A percentile compares a stretch with the other conserved stretches of the same genome.
These are phyloP conservation scores for Chlorella sp. DNA, from an alignment of 139 green algal species.

Conservation along the genomic window DNA sequence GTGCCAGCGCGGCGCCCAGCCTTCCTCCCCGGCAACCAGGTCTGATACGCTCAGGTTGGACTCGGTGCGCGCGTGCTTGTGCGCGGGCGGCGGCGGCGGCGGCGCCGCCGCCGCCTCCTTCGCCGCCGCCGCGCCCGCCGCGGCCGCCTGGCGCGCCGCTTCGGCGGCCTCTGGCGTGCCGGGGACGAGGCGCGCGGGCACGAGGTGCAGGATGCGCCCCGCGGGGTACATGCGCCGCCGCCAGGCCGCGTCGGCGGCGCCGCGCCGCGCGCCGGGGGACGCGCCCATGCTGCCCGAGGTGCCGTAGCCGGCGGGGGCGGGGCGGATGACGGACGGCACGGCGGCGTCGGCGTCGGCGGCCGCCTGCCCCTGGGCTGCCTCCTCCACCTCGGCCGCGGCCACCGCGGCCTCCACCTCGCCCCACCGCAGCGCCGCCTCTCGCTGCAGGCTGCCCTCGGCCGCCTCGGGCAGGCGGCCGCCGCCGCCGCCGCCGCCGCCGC, in stretches of 20 bases:
- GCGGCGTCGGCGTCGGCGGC: too few species aligned
- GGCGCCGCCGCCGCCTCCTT: background rate
- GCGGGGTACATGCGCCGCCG: conserved; percentile 72
- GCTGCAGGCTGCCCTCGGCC: conserved; percentile 12
- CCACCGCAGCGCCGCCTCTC: conserved; percentile 28
- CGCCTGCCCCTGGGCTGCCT: background rate
- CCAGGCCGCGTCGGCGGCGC: conserved; percentile 24
- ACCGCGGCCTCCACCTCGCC: conserved; percentile 38
- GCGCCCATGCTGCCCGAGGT: too few species aligned
- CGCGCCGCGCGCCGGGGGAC: too few species aligned
- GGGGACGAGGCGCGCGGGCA: conserved; percentile 55
- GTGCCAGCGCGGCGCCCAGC: background rate
- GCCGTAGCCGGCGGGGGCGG: conserved; percentile 24
- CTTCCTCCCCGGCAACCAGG: conserved; percentile 6
- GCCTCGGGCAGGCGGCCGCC: too few species aligned
- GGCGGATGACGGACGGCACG: conserved; percentile 38
- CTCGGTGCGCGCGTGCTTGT: conserved; percentile 3
- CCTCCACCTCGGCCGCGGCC: conserved; percentile 38
- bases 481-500: too few species aligned
- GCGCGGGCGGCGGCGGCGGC: background rate
- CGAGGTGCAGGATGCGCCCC: conserved; percentile 78
- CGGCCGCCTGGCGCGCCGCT: background rate
- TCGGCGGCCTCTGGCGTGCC: background rate
- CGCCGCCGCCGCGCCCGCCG: background rate
- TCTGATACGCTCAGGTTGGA: conserved; percentile 25